phyloP scores from a whole-genome alignment of 495 filamentous ascomycete genomes.

The Aspergillus olivimuriae region DNA sequence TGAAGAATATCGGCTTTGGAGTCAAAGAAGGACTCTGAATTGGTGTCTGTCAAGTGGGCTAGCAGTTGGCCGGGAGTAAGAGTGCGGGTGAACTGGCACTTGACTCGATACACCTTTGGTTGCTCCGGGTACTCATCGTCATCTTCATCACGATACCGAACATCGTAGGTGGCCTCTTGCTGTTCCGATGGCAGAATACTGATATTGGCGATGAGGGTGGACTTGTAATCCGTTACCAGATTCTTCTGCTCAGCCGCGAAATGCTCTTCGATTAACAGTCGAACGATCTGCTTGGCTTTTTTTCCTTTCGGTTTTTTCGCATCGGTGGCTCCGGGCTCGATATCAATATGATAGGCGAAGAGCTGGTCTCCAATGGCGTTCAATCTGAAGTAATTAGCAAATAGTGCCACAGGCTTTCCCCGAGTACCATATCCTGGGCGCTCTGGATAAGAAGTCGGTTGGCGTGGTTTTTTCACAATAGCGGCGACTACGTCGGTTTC shows the following conservation, averaged over 20 bases:
- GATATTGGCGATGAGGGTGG: slow-evolving; percentile 37
- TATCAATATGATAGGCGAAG: slow-evolving; percentile 34
- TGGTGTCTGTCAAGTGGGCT: slow-evolving; percentile 47
- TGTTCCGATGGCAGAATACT: slow-evolving; percentile 26
- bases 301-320: slow-evolving; percentile 38
- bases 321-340: slow-evolving; percentile 15
- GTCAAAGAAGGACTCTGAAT: slow-evolving; percentile 30
- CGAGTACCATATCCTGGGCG: slow-evolving; percentile 56
- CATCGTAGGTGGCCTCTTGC: slow-evolving; percentile 18
- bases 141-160: slow-evolving; percentile 36
- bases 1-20: slow-evolving; percentile 37
- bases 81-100: slow-evolving; percentile 31
- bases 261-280: slow-evolving; percentile 39
- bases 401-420: slow-evolving; percentile 46
- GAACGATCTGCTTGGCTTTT: slow-evolving; percentile 49
- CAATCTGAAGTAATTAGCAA: slow-evolving; percentile 60
- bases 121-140: slow-evolving; percentile 34
- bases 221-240: slow-evolving; percentile 55
- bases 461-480: slow-evolving; percentile 12
- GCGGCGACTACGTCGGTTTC: slow-evolving; percentile 24
- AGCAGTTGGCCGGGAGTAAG: slow-evolving; percentile 45
- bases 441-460: slow-evolving; percentile 12
- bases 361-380: slow-evolving; percentile 25
- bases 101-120: slow-evolving; percentile 40
- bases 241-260: slow-evolving; percentile 19